Evolutionary conservation across 306 rosid genomes (phyloP).

Genomic region (Ziziphus jujuba): DNA sequence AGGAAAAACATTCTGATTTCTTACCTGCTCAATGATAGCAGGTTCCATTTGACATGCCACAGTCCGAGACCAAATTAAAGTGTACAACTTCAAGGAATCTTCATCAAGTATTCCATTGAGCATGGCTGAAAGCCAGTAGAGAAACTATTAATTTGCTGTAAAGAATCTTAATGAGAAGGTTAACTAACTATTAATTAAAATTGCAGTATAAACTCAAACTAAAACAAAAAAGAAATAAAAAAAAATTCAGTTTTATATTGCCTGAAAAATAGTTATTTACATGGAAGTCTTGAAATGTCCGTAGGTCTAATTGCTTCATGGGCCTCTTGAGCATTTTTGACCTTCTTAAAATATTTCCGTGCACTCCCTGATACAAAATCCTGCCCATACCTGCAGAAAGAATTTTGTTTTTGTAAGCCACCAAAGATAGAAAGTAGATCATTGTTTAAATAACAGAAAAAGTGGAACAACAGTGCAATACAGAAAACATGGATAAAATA

Average conservation of each 20-base stretch:
- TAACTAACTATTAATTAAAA: constrained; percentile 8
- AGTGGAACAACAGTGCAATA: no score
- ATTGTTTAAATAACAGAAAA: neutral
- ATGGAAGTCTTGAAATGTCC: constrained; percentile 75
- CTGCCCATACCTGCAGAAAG: constrained; percentile 75
- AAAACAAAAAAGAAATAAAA: neutral
- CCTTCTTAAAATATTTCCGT: constrained; percentile 82
- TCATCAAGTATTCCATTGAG: constrained; percentile 70
- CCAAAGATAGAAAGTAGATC: neutral
- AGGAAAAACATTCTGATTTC: constrained; percentile 14
- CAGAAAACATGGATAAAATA: no score
- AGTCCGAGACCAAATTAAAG: constrained; percentile 89
- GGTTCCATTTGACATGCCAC: constrained; percentile 96
- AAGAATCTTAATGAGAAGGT: constrained; percentile 24
- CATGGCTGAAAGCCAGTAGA: constrained; percentile 57
- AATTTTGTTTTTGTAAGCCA: constrained; percentile 22
- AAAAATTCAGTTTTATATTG: constrained; percentile 9
- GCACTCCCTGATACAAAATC: constrained; percentile 57
- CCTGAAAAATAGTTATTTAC: constrained; percentile 41
- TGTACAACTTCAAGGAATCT: constrained; percentile 75
- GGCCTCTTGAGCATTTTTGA: constrained; percentile 99
- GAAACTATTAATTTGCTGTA: constrained; percentile 24
- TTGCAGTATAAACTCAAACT: constrained; percentile 16
- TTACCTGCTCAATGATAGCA: constrained; percentile 72
- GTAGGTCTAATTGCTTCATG: constrained; percentile 99